A percentile compares a stretch with the other conserved stretches of the same genome.
phyloP scores from a whole-genome alignment of 768 basidiomycete genomes.

The Collybiopsis luxurians region DNA sequence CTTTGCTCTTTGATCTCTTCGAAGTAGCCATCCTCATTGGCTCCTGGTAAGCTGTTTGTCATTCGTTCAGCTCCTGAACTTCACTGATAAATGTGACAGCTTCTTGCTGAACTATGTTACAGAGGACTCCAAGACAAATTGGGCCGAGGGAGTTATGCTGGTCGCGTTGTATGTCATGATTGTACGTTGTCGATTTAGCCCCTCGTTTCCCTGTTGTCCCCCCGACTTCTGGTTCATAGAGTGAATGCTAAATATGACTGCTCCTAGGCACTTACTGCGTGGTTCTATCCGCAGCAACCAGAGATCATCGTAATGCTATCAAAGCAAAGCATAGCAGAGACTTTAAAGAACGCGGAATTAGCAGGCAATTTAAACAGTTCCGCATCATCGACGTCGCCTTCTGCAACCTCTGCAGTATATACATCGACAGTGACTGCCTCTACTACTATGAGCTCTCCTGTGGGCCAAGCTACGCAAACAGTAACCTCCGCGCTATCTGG shows the following conservation, averaged over 20 bases:
- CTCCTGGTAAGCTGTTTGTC: conserved; percentile 20
- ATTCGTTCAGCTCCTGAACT: too few relatives aligned
- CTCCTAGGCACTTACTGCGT: conserved; percentile 23
- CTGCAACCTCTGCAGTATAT: neutral
- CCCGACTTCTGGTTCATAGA: neutral
- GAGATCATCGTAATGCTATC: conserved; percentile 25
- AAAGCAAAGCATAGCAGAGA: conserved; percentile 1
- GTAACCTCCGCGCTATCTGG: neutral
- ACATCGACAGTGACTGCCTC: neutral
- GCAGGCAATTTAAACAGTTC: neutral
- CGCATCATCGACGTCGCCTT: neutral
- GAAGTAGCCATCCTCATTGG: conserved; percentile 41
- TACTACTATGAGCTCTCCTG: neutral
- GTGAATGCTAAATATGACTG: neutral
- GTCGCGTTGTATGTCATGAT: conserved; percentile 42
- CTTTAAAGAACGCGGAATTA: neutral
- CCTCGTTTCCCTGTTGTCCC: neutral
- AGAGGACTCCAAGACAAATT: conserved; percentile 48
- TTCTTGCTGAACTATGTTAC: conserved; percentile 53
- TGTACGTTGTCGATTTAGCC: conserved; percentile 23
- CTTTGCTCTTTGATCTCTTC: conserved; percentile 42
- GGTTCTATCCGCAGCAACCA: conserved; percentile 36
- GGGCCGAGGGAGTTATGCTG: conserved; percentile 35
- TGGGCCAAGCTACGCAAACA: neutral
- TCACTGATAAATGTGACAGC: too few relatives aligned